Evolutionary conservation across 345 rosid species (phyloP).

Genomic region (thale cress (Arabidopsis thaliana)): TAIR10.1 NC_003075.7:8164001-8164500

Average conservation of each 20-base stretch:
- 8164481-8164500: neutral
- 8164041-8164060: neutral
- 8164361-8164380: neutral
- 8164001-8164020: conserved; percentile 57
- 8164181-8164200: neutral
- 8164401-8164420: neutral
- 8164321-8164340: neutral
- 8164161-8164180: neutral
- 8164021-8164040: neutral
- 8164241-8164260: neutral
- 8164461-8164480: neutral
- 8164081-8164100: neutral
- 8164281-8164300: neutral
- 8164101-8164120: neutral
- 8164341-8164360: neutral
- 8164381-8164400: neutral
- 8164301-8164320: neutral
- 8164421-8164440: neutral
- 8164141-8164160: neutral
- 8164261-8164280: neutral
- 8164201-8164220: neutral
- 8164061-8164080: neutral
- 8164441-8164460: neutral
- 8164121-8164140: neutral
- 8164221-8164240: neutral